These are phyloP conservation scores for Micractinium conductrix DNA, from an alignment of 139 green algal genomes.

Conservation along the genomic window DNA sequence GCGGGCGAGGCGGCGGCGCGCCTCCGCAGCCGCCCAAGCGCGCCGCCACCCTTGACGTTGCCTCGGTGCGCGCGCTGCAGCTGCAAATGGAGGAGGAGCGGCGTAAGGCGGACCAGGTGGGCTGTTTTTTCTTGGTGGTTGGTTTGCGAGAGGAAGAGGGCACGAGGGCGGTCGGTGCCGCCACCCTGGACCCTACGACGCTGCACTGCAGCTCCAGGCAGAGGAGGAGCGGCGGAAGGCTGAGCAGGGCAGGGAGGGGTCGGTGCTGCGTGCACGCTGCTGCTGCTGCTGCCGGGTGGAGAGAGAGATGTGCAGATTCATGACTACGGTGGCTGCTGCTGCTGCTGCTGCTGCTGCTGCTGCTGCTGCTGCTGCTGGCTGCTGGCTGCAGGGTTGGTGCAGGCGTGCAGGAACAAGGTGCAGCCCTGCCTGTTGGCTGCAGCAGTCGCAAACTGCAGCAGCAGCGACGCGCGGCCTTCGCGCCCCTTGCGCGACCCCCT, in stretches of 20 bases:
- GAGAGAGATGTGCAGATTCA: no score
- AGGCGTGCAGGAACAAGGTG: not conserved
- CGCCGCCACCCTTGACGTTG: conserved; percentile 10
- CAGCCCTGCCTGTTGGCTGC: no score
- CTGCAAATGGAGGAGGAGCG: conserved; percentile 18
- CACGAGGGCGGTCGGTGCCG: not conserved
- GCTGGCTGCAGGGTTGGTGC: not conserved
- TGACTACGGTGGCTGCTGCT: no score
- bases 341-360: not conserved
- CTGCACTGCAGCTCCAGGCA: not conserved
- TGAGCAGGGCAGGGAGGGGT: not conserved
- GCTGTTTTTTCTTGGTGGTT: no score
- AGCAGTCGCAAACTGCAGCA: not conserved
- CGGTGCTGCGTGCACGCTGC: not conserved
- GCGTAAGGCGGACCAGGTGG: not conserved
- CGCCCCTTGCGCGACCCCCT: not conserved
- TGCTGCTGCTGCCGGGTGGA: not conserved
- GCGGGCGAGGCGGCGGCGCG: not conserved
- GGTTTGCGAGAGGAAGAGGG: not conserved
- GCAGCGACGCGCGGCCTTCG: not conserved
- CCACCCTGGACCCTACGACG: not conserved
- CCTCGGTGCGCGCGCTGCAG: not conserved
- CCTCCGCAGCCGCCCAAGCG: not conserved
- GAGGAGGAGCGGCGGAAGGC: no score
- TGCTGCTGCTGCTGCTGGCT: not conserved